Evolutionary conservation across 768 basidiomycete genomes (phyloP).

Genomic region (Suillus americanus): DNA sequence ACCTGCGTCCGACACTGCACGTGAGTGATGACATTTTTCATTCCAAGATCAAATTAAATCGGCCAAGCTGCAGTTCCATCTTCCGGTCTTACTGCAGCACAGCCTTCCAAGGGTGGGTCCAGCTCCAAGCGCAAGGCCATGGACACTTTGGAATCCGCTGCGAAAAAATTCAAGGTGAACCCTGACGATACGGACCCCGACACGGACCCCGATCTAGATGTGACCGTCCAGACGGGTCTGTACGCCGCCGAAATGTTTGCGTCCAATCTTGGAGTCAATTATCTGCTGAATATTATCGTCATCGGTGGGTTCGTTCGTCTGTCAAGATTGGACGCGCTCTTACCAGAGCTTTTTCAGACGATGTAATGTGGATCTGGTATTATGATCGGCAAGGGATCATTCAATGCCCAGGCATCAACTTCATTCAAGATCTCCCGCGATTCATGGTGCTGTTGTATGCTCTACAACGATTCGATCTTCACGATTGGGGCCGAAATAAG

Average conservation of each 20-base stretch:
- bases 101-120: neutral
- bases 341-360: neutral
- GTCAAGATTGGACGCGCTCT: neutral
- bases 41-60: neutral
- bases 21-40: neutral
- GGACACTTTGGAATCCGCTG: neutral
- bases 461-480: neutral
- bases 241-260: neutral
- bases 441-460: neutral
- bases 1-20: neutral
- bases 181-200: neutral
- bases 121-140: neutral
- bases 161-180: neutral
- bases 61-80: neutral
- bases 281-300: neutral
- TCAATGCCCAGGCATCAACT: neutral
- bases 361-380: conserved; percentile 5
- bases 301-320: neutral
- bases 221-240: neutral
- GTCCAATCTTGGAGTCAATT: neutral
- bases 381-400: neutral
- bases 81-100: neutral
- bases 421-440: neutral
- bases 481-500: neutral
- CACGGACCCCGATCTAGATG: neutral